Evolutionary conservation across 176 grass and related monocot species (phyloP), one percentile per base, ranked within the genome.

Genomic region (Paspalum notatum): DNA sequence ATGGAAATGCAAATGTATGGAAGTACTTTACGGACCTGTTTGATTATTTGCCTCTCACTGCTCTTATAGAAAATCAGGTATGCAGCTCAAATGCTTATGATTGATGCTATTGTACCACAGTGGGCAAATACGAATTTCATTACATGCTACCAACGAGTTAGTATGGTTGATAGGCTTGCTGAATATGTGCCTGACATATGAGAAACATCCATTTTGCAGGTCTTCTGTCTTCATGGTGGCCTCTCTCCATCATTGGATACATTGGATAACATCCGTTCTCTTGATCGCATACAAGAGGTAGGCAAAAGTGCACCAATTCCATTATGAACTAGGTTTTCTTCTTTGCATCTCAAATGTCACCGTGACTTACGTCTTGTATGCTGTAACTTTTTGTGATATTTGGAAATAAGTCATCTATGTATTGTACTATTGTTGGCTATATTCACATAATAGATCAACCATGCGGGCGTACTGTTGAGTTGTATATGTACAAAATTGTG

Each of bases 1-100:
- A 99, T 73, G 97, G 97, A 61, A 99, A 99, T 91, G 97, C 97
- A 74, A 99, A 95, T 82, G 97, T 99, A 22, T 99, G 97, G 97
- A 99, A 99, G 54, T 93, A 91, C 82, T 99, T 99, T 51, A 99
- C 97, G 42, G 97, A 99, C 57, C 78, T 99, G 54, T 99, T 99
- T 70, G 97, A 99, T 87, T 99, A 99, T 86, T 80, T 99, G 76
- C 96, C 96, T 58, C 96, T 98, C 74, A 98, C 96, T 49, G 96
- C 96, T 82, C 92, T 98, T 77, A 95, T 99, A 79, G 97, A 99
- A 88, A 99, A 96, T 82, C 97, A 99, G 97, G 97, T 96, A 62
- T 64, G 40, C 65, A 52, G 22, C 44, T 52, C 26, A 80, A 48
- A 13, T 40, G 58, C 18, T 62, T 77, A 43, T 77, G 37, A 9